Evolutionary conservation across 306 rosid genomes (phyloP).

Genomic region (Cicer pinnatifidum): DNA sequence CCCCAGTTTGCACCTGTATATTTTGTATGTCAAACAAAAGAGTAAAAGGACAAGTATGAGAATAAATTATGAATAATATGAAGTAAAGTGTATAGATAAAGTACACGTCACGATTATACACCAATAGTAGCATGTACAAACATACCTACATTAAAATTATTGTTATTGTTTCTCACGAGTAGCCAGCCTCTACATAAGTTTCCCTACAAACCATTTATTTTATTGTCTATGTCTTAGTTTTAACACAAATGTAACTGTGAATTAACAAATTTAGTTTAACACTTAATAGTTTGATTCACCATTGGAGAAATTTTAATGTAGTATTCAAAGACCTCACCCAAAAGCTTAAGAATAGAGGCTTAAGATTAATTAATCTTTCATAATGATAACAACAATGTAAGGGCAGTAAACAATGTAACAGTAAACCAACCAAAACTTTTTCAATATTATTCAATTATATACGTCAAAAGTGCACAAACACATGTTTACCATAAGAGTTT

Average conservation of each 20-base stretch:
- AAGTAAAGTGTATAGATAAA: slow-evolving; percentile 9
- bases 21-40: slow-evolving; percentile 41
- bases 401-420: not conserved
- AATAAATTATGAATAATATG: slow-evolving; percentile 13
- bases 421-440: slow-evolving; percentile 10
- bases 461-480: not conserved
- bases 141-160: slow-evolving; percentile 8
- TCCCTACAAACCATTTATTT: not conserved
- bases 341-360: slow-evolving; percentile 19
- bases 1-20: slow-evolving; percentile 82
- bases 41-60: slow-evolving; percentile 33
- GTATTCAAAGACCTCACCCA: not conserved
- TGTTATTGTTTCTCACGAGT: not conserved
- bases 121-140: slow-evolving; percentile 4
- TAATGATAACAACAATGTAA: not conserved
- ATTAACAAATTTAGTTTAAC: slow-evolving; percentile 20
- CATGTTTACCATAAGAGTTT: not conserved
- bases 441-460: not conserved
- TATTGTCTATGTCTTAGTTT: not conserved
- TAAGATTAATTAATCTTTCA: not conserved
- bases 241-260: not conserved
- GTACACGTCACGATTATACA: not conserved
- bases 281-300: not conserved
- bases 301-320: not conserved
- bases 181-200: slow-evolving; percentile 16